phyloP scores from a whole-genome alignment of 352 stramenopile species.

The Thalassiosira hispida region DNA sequence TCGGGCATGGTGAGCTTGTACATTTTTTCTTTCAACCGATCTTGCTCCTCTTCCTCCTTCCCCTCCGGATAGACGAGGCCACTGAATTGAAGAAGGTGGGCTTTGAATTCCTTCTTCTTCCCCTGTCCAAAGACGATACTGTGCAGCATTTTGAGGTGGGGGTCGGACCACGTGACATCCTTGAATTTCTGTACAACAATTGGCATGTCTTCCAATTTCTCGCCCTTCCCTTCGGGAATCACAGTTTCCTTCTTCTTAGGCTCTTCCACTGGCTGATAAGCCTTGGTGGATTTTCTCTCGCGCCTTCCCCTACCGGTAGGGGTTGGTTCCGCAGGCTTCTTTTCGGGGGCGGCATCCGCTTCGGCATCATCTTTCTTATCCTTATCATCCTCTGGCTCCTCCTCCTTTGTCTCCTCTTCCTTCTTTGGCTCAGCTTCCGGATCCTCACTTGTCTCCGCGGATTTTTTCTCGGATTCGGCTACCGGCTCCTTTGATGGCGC shows the following conservation, averaged over 20 bases:
- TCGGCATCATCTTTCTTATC: neutral
- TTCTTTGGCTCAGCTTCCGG: neutral
- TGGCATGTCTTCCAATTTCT: constrained; percentile 49
- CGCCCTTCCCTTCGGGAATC: constrained; percentile 39
- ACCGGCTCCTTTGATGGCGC: neutral
- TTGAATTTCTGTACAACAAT: constrained; percentile 50
- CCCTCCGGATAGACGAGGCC: constrained; percentile 49
- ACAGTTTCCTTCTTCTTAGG: constrained; percentile 27
- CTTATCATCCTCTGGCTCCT: neutral
- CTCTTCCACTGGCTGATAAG: constrained; percentile 5
- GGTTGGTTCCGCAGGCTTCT: neutral
- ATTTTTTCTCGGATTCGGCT: neutral
- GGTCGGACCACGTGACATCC: constrained; percentile 43
- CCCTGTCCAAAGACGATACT: constrained; percentile 38
- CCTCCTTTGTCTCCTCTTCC: neutral
- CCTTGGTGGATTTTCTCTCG: constrained; percentile 25
- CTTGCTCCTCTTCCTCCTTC: constrained; percentile 42
- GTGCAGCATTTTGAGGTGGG: constrained; percentile 42
- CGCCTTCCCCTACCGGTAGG: constrained; percentile 16
- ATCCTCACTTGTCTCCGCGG: neutral
- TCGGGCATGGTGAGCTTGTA: constrained; percentile 47
- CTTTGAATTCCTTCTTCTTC: constrained; percentile 56
- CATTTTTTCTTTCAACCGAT: constrained; percentile 42
- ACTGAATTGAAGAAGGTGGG: constrained; percentile 54
- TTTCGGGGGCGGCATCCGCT: neutral